Percentiles rank a stretch among this genome's conserved stretches.
Evolutionary conservation across 2,329 filamentous ascomycete species (phyloP).

Genomic region (Colletotrichum musae): DNA sequence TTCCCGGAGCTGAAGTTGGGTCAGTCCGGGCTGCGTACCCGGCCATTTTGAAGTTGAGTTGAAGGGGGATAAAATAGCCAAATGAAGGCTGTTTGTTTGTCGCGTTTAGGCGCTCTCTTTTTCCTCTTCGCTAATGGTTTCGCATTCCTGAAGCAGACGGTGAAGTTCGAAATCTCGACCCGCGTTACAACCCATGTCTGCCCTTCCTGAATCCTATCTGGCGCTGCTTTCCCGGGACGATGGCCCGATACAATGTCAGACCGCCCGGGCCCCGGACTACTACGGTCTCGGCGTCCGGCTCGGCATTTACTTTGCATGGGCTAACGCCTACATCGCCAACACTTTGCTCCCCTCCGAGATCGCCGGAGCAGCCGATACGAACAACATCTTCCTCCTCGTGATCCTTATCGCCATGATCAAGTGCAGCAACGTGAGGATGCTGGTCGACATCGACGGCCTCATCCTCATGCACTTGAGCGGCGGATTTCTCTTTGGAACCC

Average conservation of each 20-base stretch:
- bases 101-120: too few species aligned
- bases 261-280: slow-evolving; percentile 47
- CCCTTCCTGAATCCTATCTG: not conserved
- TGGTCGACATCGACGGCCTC: slow-evolving; percentile 46
- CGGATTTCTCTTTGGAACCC: slow-evolving; percentile 47
- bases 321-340: slow-evolving; percentile 47
- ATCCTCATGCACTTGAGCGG: slow-evolving; percentile 49
- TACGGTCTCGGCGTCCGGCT: slow-evolving; percentile 51
- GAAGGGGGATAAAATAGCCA: too few species aligned
- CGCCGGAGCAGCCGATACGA: slow-evolving; percentile 45
- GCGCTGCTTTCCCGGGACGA: not conserved
- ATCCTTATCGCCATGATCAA: slow-evolving; percentile 48
- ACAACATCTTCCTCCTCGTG: slow-evolving; percentile 51
- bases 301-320: slow-evolving; percentile 51
- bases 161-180: too few species aligned
- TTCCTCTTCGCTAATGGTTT: too few species aligned
- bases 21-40: not conserved
- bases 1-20: not conserved
- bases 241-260: slow-evolving; percentile 30
- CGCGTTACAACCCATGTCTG: not conserved
- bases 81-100: too few species aligned
- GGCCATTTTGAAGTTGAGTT: too few species aligned
- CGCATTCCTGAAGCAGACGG: too few species aligned
- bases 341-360: slow-evolving; percentile 45
- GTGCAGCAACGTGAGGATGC: slow-evolving; percentile 32